Evolutionary conservation across 2,329 filamentous ascomycete species (phyloP), one percentile per base, ranked within the genome.

Genomic region (Dendrostoma leiphaemia): DNA sequence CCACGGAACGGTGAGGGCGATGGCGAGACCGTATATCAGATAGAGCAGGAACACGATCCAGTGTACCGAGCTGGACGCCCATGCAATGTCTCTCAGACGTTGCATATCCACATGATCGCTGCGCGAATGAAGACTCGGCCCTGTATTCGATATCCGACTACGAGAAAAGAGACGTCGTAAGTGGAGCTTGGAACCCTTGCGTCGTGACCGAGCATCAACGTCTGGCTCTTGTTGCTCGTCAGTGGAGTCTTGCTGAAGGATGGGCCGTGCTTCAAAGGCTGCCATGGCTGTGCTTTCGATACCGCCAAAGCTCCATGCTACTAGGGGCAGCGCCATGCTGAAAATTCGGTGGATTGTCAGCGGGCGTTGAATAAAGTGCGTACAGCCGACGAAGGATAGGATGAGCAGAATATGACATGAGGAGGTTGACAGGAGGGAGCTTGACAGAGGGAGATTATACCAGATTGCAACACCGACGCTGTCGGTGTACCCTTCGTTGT

Each of bases 211-310:
- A 26, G 38, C 21, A 41, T 41, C n/a, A 17, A 24, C 13, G 4
- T 26, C 6, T 10, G 21, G 21, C 23, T 41, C 21, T 13, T 41
- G 23, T n/a, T 51, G 54, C 32, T 35, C 38, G 24, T 45, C 17
- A 17, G 41, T 15, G 26, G 35, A 13, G 21, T 41, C 29, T 37
- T 9, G 56, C 28, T 12, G 21, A 23, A 21, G 38, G 17, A 54
- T 46, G 2, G 51, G 51, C 31, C 49, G 43, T 8, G 61, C 54
- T 35, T 61, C 60, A 34, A 56, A 61, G 1, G 60, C 60, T 7
- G 60, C 60, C 55, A 61, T 56, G 6, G 54, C 51, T 13, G 53
- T 57, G 19, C 58, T 45, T 31, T 61, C 60, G 34, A 61, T 54
- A 1, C 60, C 60, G 7, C 58, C 48, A 38, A 56, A 60, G 17